These are phyloP conservation scores for Aureobasidium vineae DNA, from an alignment of 2,329 filamentous ascomycete species.

Conservation along the genomic window DNA sequence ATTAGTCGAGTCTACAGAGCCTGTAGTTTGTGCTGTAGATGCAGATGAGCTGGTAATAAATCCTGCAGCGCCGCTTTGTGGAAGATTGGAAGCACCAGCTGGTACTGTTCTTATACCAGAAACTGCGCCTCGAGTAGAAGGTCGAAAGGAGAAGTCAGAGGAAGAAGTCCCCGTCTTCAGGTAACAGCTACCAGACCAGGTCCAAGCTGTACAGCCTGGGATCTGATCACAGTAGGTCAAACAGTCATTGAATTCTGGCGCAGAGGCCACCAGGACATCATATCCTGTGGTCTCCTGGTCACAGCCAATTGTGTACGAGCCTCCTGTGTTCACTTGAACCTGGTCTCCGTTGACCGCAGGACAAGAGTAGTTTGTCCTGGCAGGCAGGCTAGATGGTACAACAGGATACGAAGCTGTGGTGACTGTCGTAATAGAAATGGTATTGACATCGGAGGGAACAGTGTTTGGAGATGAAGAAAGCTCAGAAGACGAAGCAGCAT, in stretches of 20 bases:
- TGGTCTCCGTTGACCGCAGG: not conserved
- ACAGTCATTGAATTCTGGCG: conserved; percentile 29
- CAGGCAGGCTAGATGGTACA: not conserved
- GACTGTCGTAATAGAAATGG: not conserved
- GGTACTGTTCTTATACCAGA: not conserved
- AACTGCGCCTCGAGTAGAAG: not conserved
- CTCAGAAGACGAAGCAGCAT: not conserved
- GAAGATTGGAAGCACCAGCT: not conserved
- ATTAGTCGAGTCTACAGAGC: not conserved
- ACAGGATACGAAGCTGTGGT: not conserved
- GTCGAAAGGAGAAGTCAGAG: not conserved
- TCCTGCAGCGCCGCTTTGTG: not conserved
- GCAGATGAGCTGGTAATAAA: not conserved
- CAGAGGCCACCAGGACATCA: not conserved
- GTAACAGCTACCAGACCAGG: conserved; percentile 21
- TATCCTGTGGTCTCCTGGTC: conserved; percentile 15
- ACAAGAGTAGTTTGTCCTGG: conserved; percentile 10
- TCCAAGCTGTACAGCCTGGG: conserved; percentile 30
- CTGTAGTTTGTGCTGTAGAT: not conserved
- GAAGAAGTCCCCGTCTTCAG: not conserved
- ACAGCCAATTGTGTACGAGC: conserved; percentile 17
- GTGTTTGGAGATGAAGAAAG: not conserved
- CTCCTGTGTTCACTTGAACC: conserved; percentile 1
- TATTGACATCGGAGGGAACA: not conserved
- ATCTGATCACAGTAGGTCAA: conserved; percentile 32